Evolutionary conservation across 768 basidiomycete genomes (phyloP), one percentile per base, ranked within the genome.

Genomic region (Kwoniella pini): DNA sequence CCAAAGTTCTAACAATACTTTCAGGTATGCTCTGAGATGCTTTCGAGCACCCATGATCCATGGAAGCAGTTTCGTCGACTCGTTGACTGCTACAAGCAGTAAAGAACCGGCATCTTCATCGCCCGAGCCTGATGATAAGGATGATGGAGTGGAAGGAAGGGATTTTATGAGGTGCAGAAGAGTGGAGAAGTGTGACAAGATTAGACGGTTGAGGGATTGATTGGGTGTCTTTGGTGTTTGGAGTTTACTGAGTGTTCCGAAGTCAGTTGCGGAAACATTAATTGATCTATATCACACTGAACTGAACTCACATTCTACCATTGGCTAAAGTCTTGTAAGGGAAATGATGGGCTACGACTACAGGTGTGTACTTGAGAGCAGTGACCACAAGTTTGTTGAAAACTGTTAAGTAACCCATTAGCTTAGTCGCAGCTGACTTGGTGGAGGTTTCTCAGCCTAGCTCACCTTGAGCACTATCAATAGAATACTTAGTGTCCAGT

Each of bases 311-410:
- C 94, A 89, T 88, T 83, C 88, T 90, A 53, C 94, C 96, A 67
- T 86, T 86, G 0, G 86, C 74, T 24, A 87, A 82, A 1, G 84
- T 86, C 80, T 92, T 95, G 81, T 86, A 91, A 0, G 95, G 94
- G 33, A 89, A 82, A 68, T 97, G 94, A 71, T 94, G 87, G 49
- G 85, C 83, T 17, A 99, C 83, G 7, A 97, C 83, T 39, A 97
- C 83, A 1, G 96, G 94, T 0, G 94, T 94, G 79, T 90, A 99
- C 71, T 85, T 86, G 26, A 99, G 82, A 1, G 92, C 81, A 0
- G 94, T 95, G 11, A 85, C 85, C 43, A 99, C 82, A 21, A 98
- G 83, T 80, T 97, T 96, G 81, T 88, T 88, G 81, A 94, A 98
- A n/a, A 97, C 93, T 95, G 61, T 0, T 57, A 9, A 38, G 33